phyloP scores from a whole-genome alignment of 257 asterid species.

The Penstemon newberryi region DNA sequence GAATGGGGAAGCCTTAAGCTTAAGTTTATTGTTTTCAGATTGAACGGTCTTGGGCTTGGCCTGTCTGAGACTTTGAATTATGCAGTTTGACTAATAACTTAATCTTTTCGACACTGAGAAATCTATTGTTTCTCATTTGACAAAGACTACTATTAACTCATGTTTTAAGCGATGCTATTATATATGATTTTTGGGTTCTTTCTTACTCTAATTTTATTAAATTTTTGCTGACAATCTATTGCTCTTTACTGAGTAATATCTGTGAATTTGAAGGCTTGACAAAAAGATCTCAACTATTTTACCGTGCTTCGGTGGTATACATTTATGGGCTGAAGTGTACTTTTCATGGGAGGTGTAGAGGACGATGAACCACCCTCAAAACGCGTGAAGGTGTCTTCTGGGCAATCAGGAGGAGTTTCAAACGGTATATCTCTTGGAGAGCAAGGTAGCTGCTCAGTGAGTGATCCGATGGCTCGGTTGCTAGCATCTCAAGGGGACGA shows the following conservation, averaged over 20 bases:
- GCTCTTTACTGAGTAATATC: constrained; percentile 23
- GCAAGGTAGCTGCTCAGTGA: constrained; percentile 50
- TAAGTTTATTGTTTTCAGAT: neutral
- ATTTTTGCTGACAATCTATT: constrained; percentile 5
- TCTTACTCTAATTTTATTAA: neutral
- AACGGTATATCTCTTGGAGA: constrained; percentile 50
- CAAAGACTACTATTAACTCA: too few relatives aligned
- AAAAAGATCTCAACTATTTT: constrained; percentile 30
- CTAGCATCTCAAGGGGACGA: constrained; percentile 56
- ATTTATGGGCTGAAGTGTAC: constrained; percentile 79
- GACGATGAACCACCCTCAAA: constrained; percentile 81
- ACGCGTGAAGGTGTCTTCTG: constrained; percentile 69
- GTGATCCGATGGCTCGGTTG: constrained; percentile 66
- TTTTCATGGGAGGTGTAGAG: constrained; percentile 92
- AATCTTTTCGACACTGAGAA: neutral
- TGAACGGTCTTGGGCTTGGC: neutral
- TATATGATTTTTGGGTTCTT: neutral
- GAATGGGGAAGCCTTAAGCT: neutral
- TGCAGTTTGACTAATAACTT: neutral
- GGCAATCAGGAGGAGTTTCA: constrained; percentile 46
- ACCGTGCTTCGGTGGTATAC: constrained; percentile 27
- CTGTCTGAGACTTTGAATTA: neutral
- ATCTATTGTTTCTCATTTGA: too few relatives aligned
- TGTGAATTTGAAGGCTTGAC: constrained; percentile 20
- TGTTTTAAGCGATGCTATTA: too few relatives aligned